phyloP scores from a whole-genome alignment of 1,139 yeast genomes.

The Pneumocystis oryctolagi region DNA sequence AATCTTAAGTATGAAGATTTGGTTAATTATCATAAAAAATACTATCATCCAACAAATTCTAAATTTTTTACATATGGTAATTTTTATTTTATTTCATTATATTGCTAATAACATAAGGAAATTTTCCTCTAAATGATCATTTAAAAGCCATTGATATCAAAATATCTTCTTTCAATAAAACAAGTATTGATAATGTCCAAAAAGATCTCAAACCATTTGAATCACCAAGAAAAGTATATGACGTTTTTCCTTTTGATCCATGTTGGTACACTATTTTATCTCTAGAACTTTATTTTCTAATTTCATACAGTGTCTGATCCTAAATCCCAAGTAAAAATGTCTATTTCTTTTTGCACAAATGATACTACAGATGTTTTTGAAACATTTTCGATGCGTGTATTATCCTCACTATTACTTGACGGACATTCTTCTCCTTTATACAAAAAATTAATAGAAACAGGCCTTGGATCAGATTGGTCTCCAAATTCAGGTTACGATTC shows the following conservation, averaged over 20 bases:
- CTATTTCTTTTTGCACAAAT: slow-evolving; percentile 80
- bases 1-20: slow-evolving; percentile 59
- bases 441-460: slow-evolving; percentile 68
- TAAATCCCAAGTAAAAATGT: slow-evolving; percentile 57
- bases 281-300: background rate
- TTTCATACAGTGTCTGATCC: slow-evolving; percentile 37
- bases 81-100: slow-evolving; percentile 21
- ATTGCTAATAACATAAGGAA: background rate
- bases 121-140: slow-evolving; percentile 40
- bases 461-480: slow-evolving; percentile 71
- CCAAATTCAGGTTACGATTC: slow-evolving; percentile 82
- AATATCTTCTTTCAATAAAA: slow-evolving; percentile 34
- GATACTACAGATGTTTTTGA: slow-evolving; percentile 54
- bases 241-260: slow-evolving; percentile 70
- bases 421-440: slow-evolving; percentile 89
- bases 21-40: slow-evolving; percentile 51
- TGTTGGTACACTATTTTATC: slow-evolving; percentile 17
- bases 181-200: slow-evolving; percentile 14
- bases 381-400: slow-evolving; percentile 56
- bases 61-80: slow-evolving; percentile 79
- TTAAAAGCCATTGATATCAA: slow-evolving; percentile 42
- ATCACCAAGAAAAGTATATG: slow-evolving; percentile 26
- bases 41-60: slow-evolving; percentile 85
- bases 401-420: slow-evolving; percentile 61
- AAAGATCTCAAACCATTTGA: slow-evolving; percentile 24